A percentile compares a stretch with the other conserved stretches of the same genome.
Evolutionary conservation across 2,329 filamentous ascomycete genomes (phyloP).

Genomic region (Phaeosphaeria sp.): DNA sequence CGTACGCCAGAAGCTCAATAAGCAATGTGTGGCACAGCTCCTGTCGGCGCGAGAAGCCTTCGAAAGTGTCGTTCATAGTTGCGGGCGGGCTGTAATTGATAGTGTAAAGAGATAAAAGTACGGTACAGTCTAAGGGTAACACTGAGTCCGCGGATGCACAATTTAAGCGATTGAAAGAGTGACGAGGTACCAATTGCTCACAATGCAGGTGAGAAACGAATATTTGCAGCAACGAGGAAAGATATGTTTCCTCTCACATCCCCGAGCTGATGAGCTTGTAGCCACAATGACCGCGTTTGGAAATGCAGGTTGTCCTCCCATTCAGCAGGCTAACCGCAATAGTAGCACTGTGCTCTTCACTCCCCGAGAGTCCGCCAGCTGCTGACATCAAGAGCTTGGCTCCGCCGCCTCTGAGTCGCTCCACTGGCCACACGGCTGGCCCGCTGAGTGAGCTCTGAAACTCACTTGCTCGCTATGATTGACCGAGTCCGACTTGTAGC

Average conservation of each 20-base stretch:
- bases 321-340: background rate
- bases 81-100: background rate
- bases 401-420: background rate
- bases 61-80: conserved; percentile 6
- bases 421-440: background rate
- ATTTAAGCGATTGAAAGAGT: background rate
- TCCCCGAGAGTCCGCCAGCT: background rate
- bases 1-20: conserved; percentile 18
- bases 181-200: background rate
- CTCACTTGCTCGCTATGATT: background rate
- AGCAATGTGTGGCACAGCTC: conserved; percentile 19
- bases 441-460: background rate
- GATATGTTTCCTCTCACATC: background rate
- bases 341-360: background rate
- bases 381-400: background rate
- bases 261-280: background rate
- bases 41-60: conserved; percentile 13
- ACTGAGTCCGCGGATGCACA: background rate
- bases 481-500: background rate
- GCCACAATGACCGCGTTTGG: background rate
- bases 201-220: background rate
- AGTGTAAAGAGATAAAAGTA: background rate
- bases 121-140: background rate
- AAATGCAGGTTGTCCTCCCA: background rate
- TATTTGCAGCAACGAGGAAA: background rate